These are phyloP conservation scores for Lobosporangium transversale DNA, from an alignment of 192 early-diverging fungal species.

Conservation along the genomic window DNA sequence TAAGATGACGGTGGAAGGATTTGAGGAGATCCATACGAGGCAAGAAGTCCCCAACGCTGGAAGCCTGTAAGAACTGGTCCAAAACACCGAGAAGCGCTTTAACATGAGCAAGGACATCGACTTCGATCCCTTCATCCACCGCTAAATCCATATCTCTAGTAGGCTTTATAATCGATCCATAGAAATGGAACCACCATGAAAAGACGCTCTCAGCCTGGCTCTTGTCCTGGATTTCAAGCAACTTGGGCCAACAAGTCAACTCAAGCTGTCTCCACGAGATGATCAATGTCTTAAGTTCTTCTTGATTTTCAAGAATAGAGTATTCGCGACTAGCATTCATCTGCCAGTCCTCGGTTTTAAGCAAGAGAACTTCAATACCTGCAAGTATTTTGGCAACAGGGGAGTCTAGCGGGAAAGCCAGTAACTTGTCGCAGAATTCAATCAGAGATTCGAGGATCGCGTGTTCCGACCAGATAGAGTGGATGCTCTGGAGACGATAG, in stretches of 20 bases:
- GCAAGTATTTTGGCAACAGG: slow-evolving; percentile 92
- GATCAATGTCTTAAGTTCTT: slow-evolving; percentile 77
- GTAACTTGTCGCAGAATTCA: slow-evolving; percentile 64
- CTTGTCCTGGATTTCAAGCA: slow-evolving; percentile 86
- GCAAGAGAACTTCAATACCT: slow-evolving; percentile 87
- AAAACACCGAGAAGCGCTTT: slow-evolving; percentile 70
- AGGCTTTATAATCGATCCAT: slow-evolving; percentile 61
- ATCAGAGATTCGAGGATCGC: slow-evolving; percentile 83
- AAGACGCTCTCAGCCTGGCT: slow-evolving; percentile 70
- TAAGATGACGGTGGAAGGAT: slow-evolving; percentile 70
- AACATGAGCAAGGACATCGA: slow-evolving; percentile 50
- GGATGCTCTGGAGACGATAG: slow-evolving; percentile 65
- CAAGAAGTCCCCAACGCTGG: slow-evolving; percentile 82
- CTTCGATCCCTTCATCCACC: slow-evolving; percentile 30
- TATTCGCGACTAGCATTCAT: slow-evolving; percentile 83
- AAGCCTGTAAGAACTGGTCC: slow-evolving; percentile 84
- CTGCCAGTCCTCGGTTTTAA: slow-evolving; percentile 96
- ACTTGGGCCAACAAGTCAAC: slow-evolving; percentile 87
- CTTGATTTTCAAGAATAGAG: slow-evolving; percentile 75
- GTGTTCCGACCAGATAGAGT: slow-evolving; percentile 92
- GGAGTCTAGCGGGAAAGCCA: slow-evolving; percentile 77
- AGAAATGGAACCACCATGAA: slow-evolving; percentile 93
- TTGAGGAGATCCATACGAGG: slow-evolving; percentile 76
- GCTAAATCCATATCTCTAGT: slow-evolving; percentile 54
- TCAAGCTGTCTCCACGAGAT: slow-evolving; percentile 94